Evolutionary conservation across 1,284 basidiomycete species (phyloP).

Genomic region (Irpex sp.): DNA sequence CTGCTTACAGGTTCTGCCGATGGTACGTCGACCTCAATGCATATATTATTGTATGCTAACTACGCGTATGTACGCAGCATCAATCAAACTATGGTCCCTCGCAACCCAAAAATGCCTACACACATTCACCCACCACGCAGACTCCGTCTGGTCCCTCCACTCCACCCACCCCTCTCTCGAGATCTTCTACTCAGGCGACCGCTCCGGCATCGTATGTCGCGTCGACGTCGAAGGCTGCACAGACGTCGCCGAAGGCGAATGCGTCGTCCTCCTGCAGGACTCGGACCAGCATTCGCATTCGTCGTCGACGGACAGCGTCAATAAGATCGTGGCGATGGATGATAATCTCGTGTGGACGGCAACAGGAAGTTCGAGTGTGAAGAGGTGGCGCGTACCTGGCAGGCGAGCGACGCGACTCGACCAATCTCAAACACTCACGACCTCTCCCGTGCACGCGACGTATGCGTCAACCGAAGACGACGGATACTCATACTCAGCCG

Average conservation of each 20-base stretch:
- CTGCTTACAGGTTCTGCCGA: slow-evolving; percentile 89
- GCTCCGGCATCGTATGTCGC: slow-evolving; percentile 85
- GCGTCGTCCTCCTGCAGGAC: slow-evolving; percentile 62
- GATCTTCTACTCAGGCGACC: slow-evolving; percentile 94
- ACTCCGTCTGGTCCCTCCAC: slow-evolving; percentile 92
- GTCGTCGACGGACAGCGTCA: slow-evolving; percentile 64
- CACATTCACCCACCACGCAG: slow-evolving; percentile 94
- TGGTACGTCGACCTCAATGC: slow-evolving; percentile 36
- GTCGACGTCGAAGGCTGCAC: slow-evolving; percentile 83
- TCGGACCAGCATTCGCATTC: slow-evolving; percentile 28
- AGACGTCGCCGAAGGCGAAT: slow-evolving; percentile 87
- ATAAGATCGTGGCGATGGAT: slow-evolving; percentile 81
- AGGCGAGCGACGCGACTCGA: slow-evolving; percentile 30
- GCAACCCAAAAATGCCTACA: slow-evolving; percentile 87
- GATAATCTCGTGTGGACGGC: slow-evolving; percentile 92
- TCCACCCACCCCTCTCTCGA: slow-evolving; percentile 88
- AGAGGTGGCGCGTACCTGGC: slow-evolving; percentile 67
- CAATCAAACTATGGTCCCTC: slow-evolving; percentile 92
- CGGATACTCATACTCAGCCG: slow-evolving; percentile 17
- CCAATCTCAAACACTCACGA: slow-evolving; percentile 9
- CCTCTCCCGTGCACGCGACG: no score
- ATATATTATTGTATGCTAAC: slow-evolving; percentile 6
- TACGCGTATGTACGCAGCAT: slow-evolving; percentile 39
- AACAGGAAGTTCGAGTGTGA: slow-evolving; percentile 66
- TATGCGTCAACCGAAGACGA: no score